phyloP scores from a whole-genome alignment of 31 red algal species.

The Odonthalia washingtoniensis region DNA sequence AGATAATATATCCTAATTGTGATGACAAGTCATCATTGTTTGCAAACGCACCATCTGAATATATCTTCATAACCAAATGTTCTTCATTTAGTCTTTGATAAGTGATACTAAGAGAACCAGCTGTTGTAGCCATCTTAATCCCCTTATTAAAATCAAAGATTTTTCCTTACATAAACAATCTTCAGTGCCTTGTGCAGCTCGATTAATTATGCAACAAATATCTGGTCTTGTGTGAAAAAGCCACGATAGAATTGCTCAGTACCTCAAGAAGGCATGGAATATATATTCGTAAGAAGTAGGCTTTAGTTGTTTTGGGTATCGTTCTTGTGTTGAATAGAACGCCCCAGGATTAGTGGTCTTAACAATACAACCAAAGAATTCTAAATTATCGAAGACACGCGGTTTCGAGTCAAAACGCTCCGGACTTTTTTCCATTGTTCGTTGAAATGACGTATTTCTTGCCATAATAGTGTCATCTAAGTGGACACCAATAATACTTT shows the following conservation, averaged over 20 bases:
- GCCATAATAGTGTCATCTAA: constrained; percentile 38
- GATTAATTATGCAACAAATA: neutral
- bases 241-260: neutral
- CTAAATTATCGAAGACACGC: constrained; percentile 1
- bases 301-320: neutral
- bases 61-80: constrained; percentile 34
- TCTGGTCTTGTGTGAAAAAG: neutral
- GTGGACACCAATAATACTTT: constrained; percentile 3
- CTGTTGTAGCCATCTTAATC: neutral
- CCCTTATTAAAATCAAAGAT: neutral
- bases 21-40: constrained; percentile 52
- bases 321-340: neutral
- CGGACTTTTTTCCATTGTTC: neutral
- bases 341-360: neutral
- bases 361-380: neutral
- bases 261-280: neutral
- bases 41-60: constrained; percentile 43
- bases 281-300: neutral
- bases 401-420: constrained; percentile 17
- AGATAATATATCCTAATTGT: constrained; percentile 53
- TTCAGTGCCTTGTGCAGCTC: neutral
- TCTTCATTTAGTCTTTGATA: neutral
- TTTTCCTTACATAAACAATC: neutral
- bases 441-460: neutral
- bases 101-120: neutral